Conservation (phyloP, 257 asterid genomes). For the Nicotiana tabacum region DNA sequence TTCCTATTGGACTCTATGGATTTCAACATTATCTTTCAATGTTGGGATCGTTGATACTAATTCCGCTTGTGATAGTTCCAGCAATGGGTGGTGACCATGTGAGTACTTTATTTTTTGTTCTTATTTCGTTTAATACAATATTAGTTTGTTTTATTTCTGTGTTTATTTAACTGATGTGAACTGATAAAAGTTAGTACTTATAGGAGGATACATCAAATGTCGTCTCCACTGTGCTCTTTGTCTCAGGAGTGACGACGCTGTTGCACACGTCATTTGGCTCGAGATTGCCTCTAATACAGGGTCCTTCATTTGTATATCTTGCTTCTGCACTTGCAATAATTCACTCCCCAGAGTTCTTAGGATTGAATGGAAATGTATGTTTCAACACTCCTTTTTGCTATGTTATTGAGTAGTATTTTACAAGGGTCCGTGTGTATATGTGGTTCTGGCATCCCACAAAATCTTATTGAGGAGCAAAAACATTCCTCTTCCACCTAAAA, state of each 20-base stretch:
- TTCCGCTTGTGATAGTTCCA: conserved; percentile 97
- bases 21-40: conserved; percentile 91
- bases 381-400: conserved; percentile 5
- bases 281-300: conserved; percentile 96
- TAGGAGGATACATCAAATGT: conserved; percentile 95
- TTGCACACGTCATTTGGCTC: conserved; percentile 89
- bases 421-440: background rate
- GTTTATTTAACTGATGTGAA: conserved; percentile 1
- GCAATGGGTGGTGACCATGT: conserved; percentile 99
- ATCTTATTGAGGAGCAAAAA: background rate
- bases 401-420: background rate
- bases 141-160: background rate
- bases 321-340: conserved; percentile 96
- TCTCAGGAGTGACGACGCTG: conserved; percentile 90
- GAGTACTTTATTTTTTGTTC: conserved; percentile 46
- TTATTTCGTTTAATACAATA: conserved; percentile 7
- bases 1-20: conserved; percentile 93
- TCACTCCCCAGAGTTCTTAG: conserved; percentile 82
- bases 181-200: conserved; percentile 23
- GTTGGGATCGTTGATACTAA: conserved; percentile 85
- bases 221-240: conserved; percentile 80
- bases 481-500: background rate
- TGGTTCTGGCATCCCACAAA: background rate
- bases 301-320: conserved; percentile 93
- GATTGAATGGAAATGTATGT: conserved; percentile 81